phyloP scores from a whole-genome alignment of 1,284 basidiomycete species.

The Moesziomyces globuligerus region DNA sequence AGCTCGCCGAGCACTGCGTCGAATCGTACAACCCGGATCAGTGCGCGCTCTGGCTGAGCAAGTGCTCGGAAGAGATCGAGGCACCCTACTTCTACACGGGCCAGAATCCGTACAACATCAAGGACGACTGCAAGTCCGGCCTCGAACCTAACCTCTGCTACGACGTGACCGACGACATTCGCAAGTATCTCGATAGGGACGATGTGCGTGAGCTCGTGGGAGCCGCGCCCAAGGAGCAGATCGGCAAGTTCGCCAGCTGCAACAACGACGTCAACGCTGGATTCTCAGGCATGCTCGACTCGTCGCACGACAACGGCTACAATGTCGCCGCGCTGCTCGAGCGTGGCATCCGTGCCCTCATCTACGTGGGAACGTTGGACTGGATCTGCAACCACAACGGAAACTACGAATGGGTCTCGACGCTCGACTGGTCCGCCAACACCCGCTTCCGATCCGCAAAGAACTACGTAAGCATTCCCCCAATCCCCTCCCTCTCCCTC shows the following conservation, averaged over 20 bases:
- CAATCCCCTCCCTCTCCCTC: not conserved
- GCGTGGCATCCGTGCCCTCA: slow-evolving; percentile 76
- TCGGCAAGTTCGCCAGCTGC: slow-evolving; percentile 54
- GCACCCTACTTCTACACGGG: slow-evolving; percentile 49
- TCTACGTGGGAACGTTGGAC: slow-evolving; percentile 74
- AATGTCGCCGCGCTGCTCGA: slow-evolving; percentile 80
- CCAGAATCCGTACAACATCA: slow-evolving; percentile 61
- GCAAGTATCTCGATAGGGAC: slow-evolving; percentile 54
- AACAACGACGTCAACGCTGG: slow-evolving; percentile 33
- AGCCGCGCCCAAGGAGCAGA: slow-evolving; percentile 43
- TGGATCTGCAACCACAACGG: slow-evolving; percentile 64
- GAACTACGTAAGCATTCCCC: slow-evolving; percentile 31
- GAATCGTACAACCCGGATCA: slow-evolving; percentile 34
- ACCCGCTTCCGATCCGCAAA: slow-evolving; percentile 23
- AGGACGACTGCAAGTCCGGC: slow-evolving; percentile 54
- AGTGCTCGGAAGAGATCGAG: slow-evolving; percentile 42
- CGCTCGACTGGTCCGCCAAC: slow-evolving; percentile 35
- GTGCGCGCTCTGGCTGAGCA: slow-evolving; percentile 27
- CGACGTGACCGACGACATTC: slow-evolving; percentile 50
- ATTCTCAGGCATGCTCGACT: slow-evolving; percentile 36
- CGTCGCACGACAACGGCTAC: slow-evolving; percentile 44
- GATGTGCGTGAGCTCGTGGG: slow-evolving; percentile 57
- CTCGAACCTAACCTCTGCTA: slow-evolving; percentile 53
- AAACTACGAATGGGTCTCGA: slow-evolving; percentile 47
- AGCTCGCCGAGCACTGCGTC: slow-evolving; percentile 35